These are phyloP conservation scores for Pythium aphanidermatum DNA, from an alignment of 352 stramenopile genomes.

Conservation along the genomic window DNA sequence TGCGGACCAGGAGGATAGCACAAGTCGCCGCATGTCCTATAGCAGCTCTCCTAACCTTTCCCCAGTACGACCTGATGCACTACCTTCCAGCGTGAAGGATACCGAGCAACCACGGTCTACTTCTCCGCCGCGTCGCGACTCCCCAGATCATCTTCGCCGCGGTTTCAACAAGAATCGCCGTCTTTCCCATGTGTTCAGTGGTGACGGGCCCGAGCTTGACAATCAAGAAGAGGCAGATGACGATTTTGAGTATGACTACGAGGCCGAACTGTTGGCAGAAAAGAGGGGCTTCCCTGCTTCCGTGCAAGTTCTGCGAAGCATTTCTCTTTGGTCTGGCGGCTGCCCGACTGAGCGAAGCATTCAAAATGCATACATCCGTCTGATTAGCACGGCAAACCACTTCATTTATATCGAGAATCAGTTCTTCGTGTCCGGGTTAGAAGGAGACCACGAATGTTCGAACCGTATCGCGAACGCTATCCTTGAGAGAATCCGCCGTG, in stretches of 20 bases:
- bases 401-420: constrained; percentile 93
- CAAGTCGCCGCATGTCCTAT: constrained; percentile 8
- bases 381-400: constrained; percentile 82
- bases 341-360: constrained; percentile 83
- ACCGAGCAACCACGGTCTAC: no score
- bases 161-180: constrained; percentile 20
- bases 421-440: constrained; percentile 84
- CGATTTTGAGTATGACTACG: constrained; percentile 21
- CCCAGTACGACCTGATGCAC: neutral
- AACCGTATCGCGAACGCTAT: constrained; percentile 83
- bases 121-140: no score
- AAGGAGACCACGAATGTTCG: constrained; percentile 70
- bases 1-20: neutral
- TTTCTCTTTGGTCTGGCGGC: constrained; percentile 80
- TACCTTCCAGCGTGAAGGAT: no score
- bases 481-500: constrained; percentile 66
- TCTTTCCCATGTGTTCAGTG: constrained; percentile 10
- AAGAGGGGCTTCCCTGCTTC: constrained; percentile 44
- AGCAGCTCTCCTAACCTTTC: constrained; percentile 15
- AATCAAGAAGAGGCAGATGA: constrained; percentile 21
- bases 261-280: constrained; percentile 8
- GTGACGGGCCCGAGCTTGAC: neutral
- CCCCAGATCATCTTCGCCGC: neutral
- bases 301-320: constrained; percentile 66
- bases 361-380: constrained; percentile 85